Evolutionary conservation across 176 grass and related monocot genomes (phyloP).

Genomic region (maize (Zea mays)): DNA sequence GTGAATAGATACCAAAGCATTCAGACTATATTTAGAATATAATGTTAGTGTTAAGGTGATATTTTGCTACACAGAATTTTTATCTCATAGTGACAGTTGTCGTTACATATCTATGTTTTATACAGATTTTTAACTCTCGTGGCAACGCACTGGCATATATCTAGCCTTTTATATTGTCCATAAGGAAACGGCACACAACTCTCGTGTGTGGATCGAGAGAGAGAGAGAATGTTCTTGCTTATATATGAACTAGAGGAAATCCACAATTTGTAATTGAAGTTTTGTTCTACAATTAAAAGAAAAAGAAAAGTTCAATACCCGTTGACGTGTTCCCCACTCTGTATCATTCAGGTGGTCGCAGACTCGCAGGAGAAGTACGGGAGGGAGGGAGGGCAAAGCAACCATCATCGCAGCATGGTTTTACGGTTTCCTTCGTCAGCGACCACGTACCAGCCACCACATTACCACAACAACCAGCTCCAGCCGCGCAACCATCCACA

Average conservation of each 20-base stretch:
- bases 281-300: too few relatives aligned
- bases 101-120: too few relatives aligned
- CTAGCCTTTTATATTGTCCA: too few relatives aligned
- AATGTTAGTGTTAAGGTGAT: too few relatives aligned
- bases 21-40: too few relatives aligned
- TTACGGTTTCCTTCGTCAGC: not conserved
- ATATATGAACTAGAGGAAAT: not conserved
- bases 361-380: not conserved
- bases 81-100: too few relatives aligned
- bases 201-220: too few relatives aligned
- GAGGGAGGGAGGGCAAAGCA: not conserved
- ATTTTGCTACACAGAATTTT: too few relatives aligned
- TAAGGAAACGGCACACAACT: too few relatives aligned
- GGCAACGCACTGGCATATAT: too few relatives aligned
- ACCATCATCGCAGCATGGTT: slow-evolving; percentile 8
- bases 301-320: not conserved
- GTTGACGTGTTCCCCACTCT: slow-evolving; percentile 18
- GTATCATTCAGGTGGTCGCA: slow-evolving; percentile 16
- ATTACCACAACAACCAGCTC: not conserved
- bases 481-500: not conserved
- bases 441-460: slow-evolving; percentile 7
- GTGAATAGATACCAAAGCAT: too few relatives aligned
- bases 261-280: not conserved
- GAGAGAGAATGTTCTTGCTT: not conserved
- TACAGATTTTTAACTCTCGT: too few relatives aligned